Base-by-base conservation (phyloP, 805 yeast species). In the Zygoascus tannicola region DNA sequence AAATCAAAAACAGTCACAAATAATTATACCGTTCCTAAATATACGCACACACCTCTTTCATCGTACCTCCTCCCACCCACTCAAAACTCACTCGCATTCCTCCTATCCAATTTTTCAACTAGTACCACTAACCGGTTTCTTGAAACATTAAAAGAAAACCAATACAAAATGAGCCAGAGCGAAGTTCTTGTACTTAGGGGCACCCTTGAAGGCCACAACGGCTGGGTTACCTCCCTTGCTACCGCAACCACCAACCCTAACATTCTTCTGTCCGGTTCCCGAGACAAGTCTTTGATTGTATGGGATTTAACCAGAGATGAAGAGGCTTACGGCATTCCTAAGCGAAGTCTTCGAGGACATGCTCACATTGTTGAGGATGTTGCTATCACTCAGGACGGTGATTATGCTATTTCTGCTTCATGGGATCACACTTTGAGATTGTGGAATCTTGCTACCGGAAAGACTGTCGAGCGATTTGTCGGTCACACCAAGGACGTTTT, bases 171-270 rank as follows among this genome's bases (percentile, higher is more conserved):
- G 57, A 56, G 58, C 52, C 58, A 52, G 53, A 56, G 58, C 56
- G 97, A 88, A 85, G 94, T 88, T 81, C 80, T 90, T 78, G 96
- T 90, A 73, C 85, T 92, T 73, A 88, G 97, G 82, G 99, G 97
- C 72, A 85, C 97, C 81, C 83, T 92, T 71, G 97, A 90, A 78
- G 75, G 86, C 67, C 86, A 81, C 81, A 79, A 77, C 74, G 86
- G 86, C 67, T 90, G 97, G 97, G 98, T 92, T 67, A 92, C 98
- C 58, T 80, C 96, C 70, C 79, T 92, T 65, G 95, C 97, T 74
- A 92, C 97, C 75, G 81, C 95, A 69, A 83, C 87, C 66, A 87
- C 88, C 69, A 85, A 87, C 81, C 98, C 98, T 74, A 96, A 92
- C 74, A 76, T 92, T 68, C 81, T 92, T 67, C 79, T 92, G 71